Conservation (phyloP, 768 basidiomycete genomes). For the Boletus subcaerulescens region DNA sequence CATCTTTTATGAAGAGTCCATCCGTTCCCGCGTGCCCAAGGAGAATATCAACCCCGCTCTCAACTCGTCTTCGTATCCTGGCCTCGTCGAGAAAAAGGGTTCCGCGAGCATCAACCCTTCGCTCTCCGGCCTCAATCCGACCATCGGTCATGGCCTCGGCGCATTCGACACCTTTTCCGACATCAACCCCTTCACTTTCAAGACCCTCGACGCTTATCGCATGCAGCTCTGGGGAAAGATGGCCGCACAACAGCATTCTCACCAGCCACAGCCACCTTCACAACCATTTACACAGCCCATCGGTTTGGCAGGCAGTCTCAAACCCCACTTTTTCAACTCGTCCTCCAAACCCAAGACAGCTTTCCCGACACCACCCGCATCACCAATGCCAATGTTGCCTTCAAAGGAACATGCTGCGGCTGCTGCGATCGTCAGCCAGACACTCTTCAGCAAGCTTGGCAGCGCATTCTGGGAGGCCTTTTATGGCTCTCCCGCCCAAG, state of each 20-base stretch:
- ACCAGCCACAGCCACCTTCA: conserved; percentile 37
- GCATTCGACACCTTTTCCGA: conserved; percentile 80
- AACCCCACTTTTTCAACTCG: conserved; percentile 33
- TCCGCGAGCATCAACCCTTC: conserved; percentile 28
- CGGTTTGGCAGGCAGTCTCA: conserved; percentile 42
- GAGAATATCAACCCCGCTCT: conserved; percentile 29
- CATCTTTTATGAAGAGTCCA: conserved; percentile 30
- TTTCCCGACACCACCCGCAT: conserved; percentile 48
- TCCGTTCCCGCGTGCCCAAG: conserved; percentile 21
- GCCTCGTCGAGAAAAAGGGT: conserved; percentile 31
- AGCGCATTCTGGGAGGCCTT: conserved; percentile 89
- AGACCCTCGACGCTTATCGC: conserved; percentile 79
- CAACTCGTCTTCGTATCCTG: conserved; percentile 13
- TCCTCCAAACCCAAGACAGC: conserved; percentile 13
- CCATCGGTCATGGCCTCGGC: conserved; percentile 28
- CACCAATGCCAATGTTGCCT: conserved; percentile 24
- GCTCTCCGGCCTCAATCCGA: conserved; percentile 29
- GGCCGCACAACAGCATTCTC: conserved; percentile 63
- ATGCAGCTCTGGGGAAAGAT: conserved; percentile 94
- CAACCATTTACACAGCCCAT: conserved; percentile 23
- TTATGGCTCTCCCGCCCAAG: conserved; percentile 41
- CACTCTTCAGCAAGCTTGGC: conserved; percentile 66
- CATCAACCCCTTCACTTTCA: conserved; percentile 81
- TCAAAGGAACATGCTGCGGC: conserved; percentile 32
- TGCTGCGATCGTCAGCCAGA: conserved; percentile 77